Base-by-base conservation (phyloP, 1,139 yeast species). In the Yamadazyma songkhlaensis region DNA sequence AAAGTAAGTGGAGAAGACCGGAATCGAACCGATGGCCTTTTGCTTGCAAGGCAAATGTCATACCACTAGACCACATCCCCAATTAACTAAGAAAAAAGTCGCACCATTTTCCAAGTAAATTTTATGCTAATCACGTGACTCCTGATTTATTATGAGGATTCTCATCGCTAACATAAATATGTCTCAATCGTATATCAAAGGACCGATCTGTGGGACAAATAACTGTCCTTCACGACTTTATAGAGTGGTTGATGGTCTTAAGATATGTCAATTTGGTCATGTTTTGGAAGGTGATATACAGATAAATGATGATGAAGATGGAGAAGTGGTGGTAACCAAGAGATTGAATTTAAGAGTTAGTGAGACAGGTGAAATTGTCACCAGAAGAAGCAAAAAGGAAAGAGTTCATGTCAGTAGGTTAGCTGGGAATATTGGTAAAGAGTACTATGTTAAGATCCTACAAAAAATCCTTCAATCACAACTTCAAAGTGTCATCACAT, bases 251-350 rank as follows among this genome's bases (percentile, higher is more conserved):
- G 88, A 85, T 52, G 97, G 97, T 20, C 77, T 77, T 39, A 74
- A 81, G 41, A 81, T 88, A 15, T 92, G 98, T 56, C 90, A 86
- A 53, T 84, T 76, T 53, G 97, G 97, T 2, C 98, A 92, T 62
- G 88, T 89, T 13, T 77, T 78, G 59, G 92, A 84, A 46, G 90
- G 92, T 29, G 85, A 82, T 45, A 59, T 85, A 25, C 95, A 88
- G 56, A 71, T 78, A 49, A 83, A 84, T 46, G 90, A 84, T 51
- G 96, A 85, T 31, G 88, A 79, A 26, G 87, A 80, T 11, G 78
- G 70, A 34, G 57, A 59, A 11, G 57, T 55, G 32, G 69, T 69
- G 2, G 60, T 64, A n/a, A 81, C 86, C 7, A 67, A 78, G 51
- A 64, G 85, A 43, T 54, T 84, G 36, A 79, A 77, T 38, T 60